Evolutionary conservation across 2,329 filamentous ascomycete species (phyloP).

Genomic region (Neurospora crassa): DNA sequence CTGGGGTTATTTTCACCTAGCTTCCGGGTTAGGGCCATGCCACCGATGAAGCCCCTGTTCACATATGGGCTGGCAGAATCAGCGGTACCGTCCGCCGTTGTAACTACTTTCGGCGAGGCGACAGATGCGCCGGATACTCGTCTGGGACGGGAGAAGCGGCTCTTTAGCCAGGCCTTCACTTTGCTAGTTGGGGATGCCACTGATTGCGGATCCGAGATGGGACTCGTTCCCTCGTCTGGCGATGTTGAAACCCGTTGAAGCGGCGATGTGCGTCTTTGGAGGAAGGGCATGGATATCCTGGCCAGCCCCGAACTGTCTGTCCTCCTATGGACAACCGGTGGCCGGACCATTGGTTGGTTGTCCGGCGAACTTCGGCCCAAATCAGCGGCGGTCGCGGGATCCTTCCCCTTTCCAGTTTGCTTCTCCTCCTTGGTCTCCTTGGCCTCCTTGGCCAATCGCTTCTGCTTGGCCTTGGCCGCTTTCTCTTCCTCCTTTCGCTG

Average conservation of each 20-base stretch:
- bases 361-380: not conserved
- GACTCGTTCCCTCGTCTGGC: not conserved
- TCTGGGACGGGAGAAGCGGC: conserved; percentile 27
- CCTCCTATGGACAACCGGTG: conserved; percentile 8
- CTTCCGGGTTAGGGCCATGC: conserved; percentile 24
- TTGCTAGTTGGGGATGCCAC: conserved; percentile 18
- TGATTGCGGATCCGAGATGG: not conserved
- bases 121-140: conserved; percentile 18
- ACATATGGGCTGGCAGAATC: conserved; percentile 4
- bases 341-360: conserved; percentile 2
- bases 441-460: conserved; percentile 31
- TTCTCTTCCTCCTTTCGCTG: conserved; percentile 31
- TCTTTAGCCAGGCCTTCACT: conserved; percentile 35
- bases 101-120: not conserved
- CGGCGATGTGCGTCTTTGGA: not conserved
- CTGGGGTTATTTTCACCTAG: conserved; percentile 6
- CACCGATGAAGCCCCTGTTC: conserved; percentile 30
- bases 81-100: not conserved
- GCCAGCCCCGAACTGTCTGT: not conserved
- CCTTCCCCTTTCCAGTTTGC: conserved; percentile 25
- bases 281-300: not conserved
- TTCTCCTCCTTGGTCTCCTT: conserved; percentile 39
- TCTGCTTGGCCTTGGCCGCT: conserved; percentile 37
- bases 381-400: conserved; percentile 1
- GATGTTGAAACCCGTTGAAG: not conserved